These are phyloP conservation scores for Ophiognomonia clavigignenti-juglandacearum DNA, from an alignment of 2,329 filamentous ascomycete species.

Conservation along the genomic window DNA sequence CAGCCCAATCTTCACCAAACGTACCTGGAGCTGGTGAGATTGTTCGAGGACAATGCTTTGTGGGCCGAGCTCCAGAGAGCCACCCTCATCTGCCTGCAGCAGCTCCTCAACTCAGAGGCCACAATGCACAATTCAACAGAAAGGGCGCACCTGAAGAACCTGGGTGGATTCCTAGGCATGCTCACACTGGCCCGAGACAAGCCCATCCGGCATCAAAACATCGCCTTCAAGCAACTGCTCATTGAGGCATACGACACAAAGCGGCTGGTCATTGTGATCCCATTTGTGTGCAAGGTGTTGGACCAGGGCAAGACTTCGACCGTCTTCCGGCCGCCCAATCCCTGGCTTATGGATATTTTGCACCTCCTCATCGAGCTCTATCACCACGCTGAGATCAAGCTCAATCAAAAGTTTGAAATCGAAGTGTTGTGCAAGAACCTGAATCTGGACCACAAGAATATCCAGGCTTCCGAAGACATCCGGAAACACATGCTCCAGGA, in stretches of 20 bases:
- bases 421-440: constrained; percentile 94
- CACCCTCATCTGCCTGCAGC: constrained; percentile 81
- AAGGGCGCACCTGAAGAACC: constrained; percentile 83
- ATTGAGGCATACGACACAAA: constrained; percentile 93
- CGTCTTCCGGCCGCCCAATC: constrained; percentile 91
- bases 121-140: constrained; percentile 83
- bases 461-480: constrained; percentile 83
- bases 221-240: constrained; percentile 93
- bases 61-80: constrained; percentile 90
- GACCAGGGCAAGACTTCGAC: constrained; percentile 78
- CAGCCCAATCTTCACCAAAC: constrained; percentile 95
- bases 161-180: constrained; percentile 89
- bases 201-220: constrained; percentile 92
- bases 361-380: constrained; percentile 89
- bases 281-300: constrained; percentile 95
- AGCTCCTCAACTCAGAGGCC: constrained; percentile 83
- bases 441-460: constrained; percentile 84
- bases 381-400: constrained; percentile 84
- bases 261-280: constrained; percentile 85
- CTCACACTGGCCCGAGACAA: constrained; percentile 90
- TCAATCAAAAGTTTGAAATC: constrained; percentile 98
- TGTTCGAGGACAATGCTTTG: constrained; percentile 72
- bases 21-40: constrained; percentile 82
- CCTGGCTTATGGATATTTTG: constrained; percentile 96
- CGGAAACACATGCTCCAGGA: constrained; percentile 67